Evolutionary conservation across 2,329 filamentous ascomycete genomes (phyloP), one percentile per base, ranked within the genome.

Genomic region (Aspergillus oerlinghausenensis): DNA sequence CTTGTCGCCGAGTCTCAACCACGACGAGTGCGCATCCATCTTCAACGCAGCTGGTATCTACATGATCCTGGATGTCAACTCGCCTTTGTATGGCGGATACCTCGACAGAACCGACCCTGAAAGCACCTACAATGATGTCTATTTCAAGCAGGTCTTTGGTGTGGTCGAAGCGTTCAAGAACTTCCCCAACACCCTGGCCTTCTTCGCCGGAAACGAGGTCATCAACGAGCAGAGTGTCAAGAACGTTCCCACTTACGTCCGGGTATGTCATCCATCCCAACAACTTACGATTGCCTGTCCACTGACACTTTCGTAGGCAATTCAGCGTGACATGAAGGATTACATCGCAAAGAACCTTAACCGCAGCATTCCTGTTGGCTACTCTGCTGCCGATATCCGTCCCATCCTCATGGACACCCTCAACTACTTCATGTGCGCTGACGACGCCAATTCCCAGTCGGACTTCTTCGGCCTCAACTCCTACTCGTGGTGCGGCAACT

Each of bases 391-490:
- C 25, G 85, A 88, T 70, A 81, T 87, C 51, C 80, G 82, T 50
- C 70, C 80, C n/a, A 79, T 86, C 51, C 77, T 87, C 29, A 70
- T 80, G 59, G 84, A 86, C 60, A 84, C 82, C 8, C 82, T 81
- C 76, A 77, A 80, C 58, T 88, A 87, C 71, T 75, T 87, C 63
- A 79, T 84, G 60, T 88, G 85, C 73, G 73, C 78, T 40, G 72
- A 80, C 42, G 67, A 74, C 25, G 79, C 84, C 58, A 71, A 68
- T 56, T 84, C 83, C 19, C 77, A 79, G 32, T 80, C 82, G 28
- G 85, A 87, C 69, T 85, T 88, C 74, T 86, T 87, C 64, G 85
- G 85, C 43, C 75, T 87, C 55, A 88, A 88, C 76, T 84, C 82
- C 9, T 88, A 88, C 76, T 85, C 82, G n/a, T 88, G 85, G 85